A percentile compares a stretch with the other conserved stretches of the same genome.
phyloP scores from a whole-genome alignment of 1,284 basidiomycete genomes.

The Calocybe gambosa region DNA sequence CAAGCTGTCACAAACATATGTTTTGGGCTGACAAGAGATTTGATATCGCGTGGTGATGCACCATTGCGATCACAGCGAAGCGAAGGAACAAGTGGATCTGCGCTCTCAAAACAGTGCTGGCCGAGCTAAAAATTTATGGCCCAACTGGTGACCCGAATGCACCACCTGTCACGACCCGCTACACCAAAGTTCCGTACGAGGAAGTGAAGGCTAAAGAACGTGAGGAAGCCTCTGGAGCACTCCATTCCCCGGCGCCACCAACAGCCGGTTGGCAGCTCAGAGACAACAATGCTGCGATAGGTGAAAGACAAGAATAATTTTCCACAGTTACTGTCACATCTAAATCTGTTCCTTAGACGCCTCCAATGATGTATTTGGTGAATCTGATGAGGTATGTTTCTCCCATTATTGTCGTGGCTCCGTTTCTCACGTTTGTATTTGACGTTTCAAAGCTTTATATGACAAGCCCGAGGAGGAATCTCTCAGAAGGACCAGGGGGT shows the following conservation, averaged over 20 bases:
- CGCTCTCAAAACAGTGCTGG: slow-evolving; percentile 71
- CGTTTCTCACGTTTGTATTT: not conserved
- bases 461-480: slow-evolving; percentile 27
- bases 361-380: slow-evolving; percentile 49
- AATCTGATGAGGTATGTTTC: slow-evolving; percentile 37
- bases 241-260: slow-evolving; percentile 16
- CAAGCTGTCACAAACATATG: slow-evolving; percentile 1
- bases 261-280: slow-evolving; percentile 43
- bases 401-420: not conserved
- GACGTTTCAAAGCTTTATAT: slow-evolving; percentile 26
- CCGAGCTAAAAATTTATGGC: slow-evolving; percentile 71
- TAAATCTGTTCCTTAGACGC: slow-evolving; percentile 29
- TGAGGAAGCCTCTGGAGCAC: slow-evolving; percentile 19
- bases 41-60: not conserved
- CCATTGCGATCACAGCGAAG: slow-evolving; percentile 38
- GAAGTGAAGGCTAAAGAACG: slow-evolving; percentile 43
- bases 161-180: slow-evolving; percentile 46
- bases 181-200: slow-evolving; percentile 72
- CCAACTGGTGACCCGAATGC: slow-evolving; percentile 63
- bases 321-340: not conserved
- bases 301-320: slow-evolving; percentile 28
- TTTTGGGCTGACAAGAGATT: not conserved
- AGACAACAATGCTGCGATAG: slow-evolving; percentile 44
- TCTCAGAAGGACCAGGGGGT: slow-evolving; percentile 16
- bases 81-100: slow-evolving; percentile 91